A percentile compares a stretch with the other conserved stretches of the same genome.
Evolutionary conservation across 2,329 filamentous ascomycete genomes (phyloP).

Genomic region (Colletotrichum higginsianum): DNA sequence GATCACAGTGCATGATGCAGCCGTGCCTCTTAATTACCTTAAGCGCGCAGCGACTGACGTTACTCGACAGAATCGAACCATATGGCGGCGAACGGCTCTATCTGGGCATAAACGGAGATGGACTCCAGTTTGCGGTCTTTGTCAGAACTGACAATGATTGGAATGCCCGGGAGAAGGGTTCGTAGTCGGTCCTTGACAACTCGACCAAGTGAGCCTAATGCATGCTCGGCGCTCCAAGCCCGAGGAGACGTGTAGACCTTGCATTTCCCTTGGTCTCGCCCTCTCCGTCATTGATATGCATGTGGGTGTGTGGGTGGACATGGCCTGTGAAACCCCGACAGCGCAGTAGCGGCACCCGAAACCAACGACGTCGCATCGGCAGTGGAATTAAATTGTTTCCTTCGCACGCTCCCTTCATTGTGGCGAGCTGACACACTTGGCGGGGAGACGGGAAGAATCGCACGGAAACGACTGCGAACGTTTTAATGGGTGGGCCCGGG

Average conservation of each 20-base stretch:
- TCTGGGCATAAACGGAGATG: background rate
- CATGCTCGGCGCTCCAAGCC: constrained; percentile 15
- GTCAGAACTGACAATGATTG: background rate
- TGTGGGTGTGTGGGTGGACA: constrained; percentile 2
- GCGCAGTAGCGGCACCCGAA: constrained; percentile 21
- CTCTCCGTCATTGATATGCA: background rate
- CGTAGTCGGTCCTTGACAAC: background rate
- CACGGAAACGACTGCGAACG: background rate
- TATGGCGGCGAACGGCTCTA: background rate
- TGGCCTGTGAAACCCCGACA: constrained; percentile 20
- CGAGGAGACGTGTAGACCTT: constrained; percentile 18
- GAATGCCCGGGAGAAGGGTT: too few species aligned
- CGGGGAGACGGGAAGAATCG: background rate
- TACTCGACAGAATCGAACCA: constrained; percentile 1
- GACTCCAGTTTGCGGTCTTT: background rate
- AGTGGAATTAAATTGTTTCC: constrained; percentile 23
- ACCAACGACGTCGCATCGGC: constrained; percentile 27
- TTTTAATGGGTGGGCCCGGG: constrained; percentile 8
- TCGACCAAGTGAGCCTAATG: background rate
- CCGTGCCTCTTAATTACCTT: background rate
- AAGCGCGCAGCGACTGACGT: background rate
- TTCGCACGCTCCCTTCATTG: constrained; percentile 1
- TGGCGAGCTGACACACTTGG: constrained; percentile 1
- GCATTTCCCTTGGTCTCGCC: background rate
- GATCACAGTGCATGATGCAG: background rate